These are phyloP conservation scores for Pachyrhizus erosus DNA, from an alignment of 306 rosid species.

Conservation along the genomic window DNA sequence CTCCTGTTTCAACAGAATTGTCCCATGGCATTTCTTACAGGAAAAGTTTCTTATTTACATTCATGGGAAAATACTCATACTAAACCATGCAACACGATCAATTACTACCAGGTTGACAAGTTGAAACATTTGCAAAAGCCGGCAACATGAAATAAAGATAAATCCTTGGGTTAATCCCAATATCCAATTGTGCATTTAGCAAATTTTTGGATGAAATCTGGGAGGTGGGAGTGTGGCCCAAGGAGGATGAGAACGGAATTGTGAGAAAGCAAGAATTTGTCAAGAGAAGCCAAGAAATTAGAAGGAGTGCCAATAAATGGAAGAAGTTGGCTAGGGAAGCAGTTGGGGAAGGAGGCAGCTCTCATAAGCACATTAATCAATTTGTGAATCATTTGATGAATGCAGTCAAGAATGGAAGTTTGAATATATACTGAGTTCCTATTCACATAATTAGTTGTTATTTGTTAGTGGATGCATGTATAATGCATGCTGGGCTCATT, in stretches of 20 bases:
- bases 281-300: conserved; percentile 42
- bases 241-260: conserved; percentile 61
- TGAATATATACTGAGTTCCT: background rate
- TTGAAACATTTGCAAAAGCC: too few species aligned
- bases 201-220: conserved; percentile 67
- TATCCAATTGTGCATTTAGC: too few species aligned
- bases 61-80: too few species aligned
- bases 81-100: too few species aligned
- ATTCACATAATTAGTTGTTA: background rate
- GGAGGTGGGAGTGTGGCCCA: conserved; percentile 65
- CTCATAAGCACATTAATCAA: conserved; percentile 49
- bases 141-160: too few species aligned
- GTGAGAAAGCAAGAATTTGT: conserved; percentile 61
- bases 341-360: conserved; percentile 59
- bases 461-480: background rate
- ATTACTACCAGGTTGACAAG: too few species aligned
- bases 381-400: conserved; percentile 53
- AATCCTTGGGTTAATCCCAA: too few species aligned
- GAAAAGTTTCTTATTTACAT: too few species aligned
- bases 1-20: too few species aligned
- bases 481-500: background rate
- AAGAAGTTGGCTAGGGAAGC: conserved; percentile 57
- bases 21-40: too few species aligned
- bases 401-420: conserved; percentile 29
- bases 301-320: conserved; percentile 54